A percentile compares a stretch with the other conserved stretches of the same genome.
Conservation (phyloP, 164 flowering plant species). For the Paratinospora sagittata region DNA sequence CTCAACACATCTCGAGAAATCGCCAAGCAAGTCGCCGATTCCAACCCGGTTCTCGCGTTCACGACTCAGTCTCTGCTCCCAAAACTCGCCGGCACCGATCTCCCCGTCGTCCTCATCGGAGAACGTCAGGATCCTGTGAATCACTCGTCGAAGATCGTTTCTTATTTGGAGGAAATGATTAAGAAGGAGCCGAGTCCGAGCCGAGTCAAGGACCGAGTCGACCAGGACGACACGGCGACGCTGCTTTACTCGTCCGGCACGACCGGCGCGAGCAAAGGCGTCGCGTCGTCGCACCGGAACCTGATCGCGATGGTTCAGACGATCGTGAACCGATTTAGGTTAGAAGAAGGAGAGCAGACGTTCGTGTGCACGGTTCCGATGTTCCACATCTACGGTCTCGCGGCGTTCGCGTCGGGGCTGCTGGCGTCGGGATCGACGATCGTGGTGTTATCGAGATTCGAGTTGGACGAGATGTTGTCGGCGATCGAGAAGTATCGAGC, state of each 20-base stretch:
- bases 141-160: slow-evolving; percentile 17
- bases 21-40: slow-evolving; percentile 58
- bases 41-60: slow-evolving; percentile 64
- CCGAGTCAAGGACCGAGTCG: slow-evolving; percentile 43
- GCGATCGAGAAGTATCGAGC: slow-evolving; percentile 28
- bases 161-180: slow-evolving; percentile 39
- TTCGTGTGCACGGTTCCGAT: slow-evolving; percentile 72
- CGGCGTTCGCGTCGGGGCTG: slow-evolving; percentile 30
- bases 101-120: slow-evolving; percentile 52
- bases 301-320: slow-evolving; percentile 59
- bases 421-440: slow-evolving; percentile 36
- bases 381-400: slow-evolving; percentile 86
- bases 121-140: not conserved
- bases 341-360: slow-evolving; percentile 25
- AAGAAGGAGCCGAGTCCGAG: slow-evolving; percentile 26
- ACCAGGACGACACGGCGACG: slow-evolving; percentile 66
- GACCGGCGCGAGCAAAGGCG: slow-evolving; percentile 82
- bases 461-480: slow-evolving; percentile 28
- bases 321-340: slow-evolving; percentile 25
- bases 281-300: slow-evolving; percentile 58
- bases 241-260: slow-evolving; percentile 83
- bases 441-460: slow-evolving; percentile 33
- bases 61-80: slow-evolving; percentile 45
- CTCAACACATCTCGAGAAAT: slow-evolving; percentile 68
- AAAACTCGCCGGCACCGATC: slow-evolving; percentile 42